Base-by-base conservation (phyloP, 495 filamentous ascomycete genomes). In the Ramalina peruviana region DNA sequence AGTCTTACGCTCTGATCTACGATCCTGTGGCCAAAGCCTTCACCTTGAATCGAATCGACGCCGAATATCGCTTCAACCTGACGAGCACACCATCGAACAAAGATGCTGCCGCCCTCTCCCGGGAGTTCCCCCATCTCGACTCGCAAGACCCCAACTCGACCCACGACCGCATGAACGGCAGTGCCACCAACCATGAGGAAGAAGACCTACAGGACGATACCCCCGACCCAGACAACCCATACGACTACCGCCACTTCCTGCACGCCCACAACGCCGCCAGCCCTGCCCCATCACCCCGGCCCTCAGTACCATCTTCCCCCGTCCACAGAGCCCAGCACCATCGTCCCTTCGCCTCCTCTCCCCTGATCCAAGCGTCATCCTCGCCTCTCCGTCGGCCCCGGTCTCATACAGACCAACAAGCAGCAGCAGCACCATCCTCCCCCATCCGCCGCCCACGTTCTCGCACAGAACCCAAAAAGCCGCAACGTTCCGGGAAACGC, bases 171-270 rank as follows among this genome's bases (percentile, higher is more conserved):
- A 61, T 66, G 25, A 67, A 62, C 25, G 63, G 61, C 41, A 57
- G 56, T 33, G 66, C 62, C 33, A 54, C 67, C 16, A 69, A 70
- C 26, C 69, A 68, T 23, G 69, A 70, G 20, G 69, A 71, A 46
- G 67, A 67, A 10, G 64, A 62, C 21, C 49, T 40, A 2, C 54
- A 49, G 6, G 30, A 33, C 3, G 30, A 33, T 1, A 33, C 30
- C 7, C 66, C 74, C 1, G 74, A 77, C 48, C 65, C 69, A 0
- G 62, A 65, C 52, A 80, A 80, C 46, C 76, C 76, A 15, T 80
- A 73, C 49, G 75, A 80, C 58, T 78, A 67, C 55, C 72, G 76
- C 10, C 76, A 80, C 56, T 80, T 79, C 54, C 69, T 78, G 36
- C 27, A 51, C 33, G 47, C 38, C 17, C 42, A 15, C 5, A 50